Base-by-base conservation (phyloP, 2,329 filamentous ascomycete genomes). In the Aspergillus aculeatinus region DNA sequence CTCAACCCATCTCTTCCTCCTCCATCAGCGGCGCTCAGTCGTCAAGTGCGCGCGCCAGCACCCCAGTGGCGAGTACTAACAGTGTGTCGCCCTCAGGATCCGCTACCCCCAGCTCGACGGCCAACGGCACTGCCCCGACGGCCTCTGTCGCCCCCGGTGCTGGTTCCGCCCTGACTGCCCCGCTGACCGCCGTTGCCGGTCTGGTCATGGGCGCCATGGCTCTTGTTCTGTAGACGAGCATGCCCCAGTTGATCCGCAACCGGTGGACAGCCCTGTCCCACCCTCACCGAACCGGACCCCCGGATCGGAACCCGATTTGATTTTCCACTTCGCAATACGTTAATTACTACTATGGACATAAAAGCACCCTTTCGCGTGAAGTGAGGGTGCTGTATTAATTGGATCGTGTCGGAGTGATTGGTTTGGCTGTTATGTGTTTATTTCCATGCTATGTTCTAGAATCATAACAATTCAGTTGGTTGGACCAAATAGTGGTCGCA, bases 121-220 rank as follows among this genome's bases (percentile, higher is more conserved):
- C 53, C 39, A 59, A 48, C 56, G 35, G 58, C 27, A 60, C 58
- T 48, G 35, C 57, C 12, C 23, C 54, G 16, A 54, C 33, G 11
- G 27, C 29, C 4, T 44, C 51, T 11, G 33, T 19, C 4, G 25
- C 19, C 12, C 27, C 29, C 31, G 59, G 56, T 19, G 63, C 57
- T 7, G 69, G 53, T 55, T 62, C 48, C n/a, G 49, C 62, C 19
- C 31, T 68, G 29, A 27, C 51, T 0, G 63, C 62, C 6, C 60
- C 63, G 21, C 52, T 67, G 29, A 60, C 51, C 31, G 59, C 62
- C 44, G 60, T 58, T 25, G 58, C 63, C 27, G 69, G 67, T n/a
- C 31, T 71, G 33, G 11, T 69, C 21, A 63, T 63, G 39, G 70
- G 64, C 55, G 62, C 62, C 11, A 16, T 71, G n/a, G 63, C 66